Conservation (phyloP, 1,139 yeast species). For the Citeromyces siamensis region DNA sequence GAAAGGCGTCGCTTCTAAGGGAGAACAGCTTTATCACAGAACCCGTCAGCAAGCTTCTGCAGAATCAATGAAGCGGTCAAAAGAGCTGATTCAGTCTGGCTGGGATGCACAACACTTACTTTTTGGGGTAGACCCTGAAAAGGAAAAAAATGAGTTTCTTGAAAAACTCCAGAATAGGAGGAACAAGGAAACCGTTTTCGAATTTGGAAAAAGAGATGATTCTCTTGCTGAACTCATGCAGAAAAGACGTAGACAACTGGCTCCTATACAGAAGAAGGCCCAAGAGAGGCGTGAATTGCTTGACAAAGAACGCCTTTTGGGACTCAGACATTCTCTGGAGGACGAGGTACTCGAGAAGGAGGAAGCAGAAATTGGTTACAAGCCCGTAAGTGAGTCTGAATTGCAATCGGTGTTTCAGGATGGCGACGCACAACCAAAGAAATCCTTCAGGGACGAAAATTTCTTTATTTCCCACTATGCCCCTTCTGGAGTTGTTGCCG, state of each 20-base stretch:
- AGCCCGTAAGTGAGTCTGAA: conserved; percentile 34
- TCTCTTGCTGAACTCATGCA: conserved; percentile 76
- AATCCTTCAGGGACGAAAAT: conserved; percentile 64
- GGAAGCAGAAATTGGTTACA: conserved; percentile 44
- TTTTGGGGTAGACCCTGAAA: conserved; percentile 64
- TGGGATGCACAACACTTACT: conserved; percentile 86
- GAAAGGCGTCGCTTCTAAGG: conserved; percentile 67
- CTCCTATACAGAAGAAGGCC: conserved; percentile 70
- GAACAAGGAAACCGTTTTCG: conserved; percentile 87
- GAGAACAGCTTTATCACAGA: conserved; percentile 77
- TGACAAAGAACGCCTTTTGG: conserved; percentile 68
- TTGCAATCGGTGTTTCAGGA: conserved; percentile 46
- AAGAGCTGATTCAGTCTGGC: conserved; percentile 51
- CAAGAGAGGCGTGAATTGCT: conserved; percentile 54
- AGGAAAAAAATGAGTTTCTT: conserved; percentile 62
- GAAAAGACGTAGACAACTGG: conserved; percentile 74
- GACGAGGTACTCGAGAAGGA: conserved; percentile 51
- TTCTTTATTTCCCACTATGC: conserved; percentile 88
- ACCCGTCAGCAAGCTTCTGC: conserved; percentile 80
- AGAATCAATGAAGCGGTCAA: conserved; percentile 76
- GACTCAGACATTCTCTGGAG: conserved; percentile 60
- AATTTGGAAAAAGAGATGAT: conserved; percentile 62
- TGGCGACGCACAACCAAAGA: conserved; percentile 36
- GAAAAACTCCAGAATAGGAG: conserved; percentile 57
- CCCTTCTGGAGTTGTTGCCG: conserved; percentile 69